Evolutionary conservation across 306 rosid genomes (phyloP).

Genomic region (Rosa lucieae): DNA sequence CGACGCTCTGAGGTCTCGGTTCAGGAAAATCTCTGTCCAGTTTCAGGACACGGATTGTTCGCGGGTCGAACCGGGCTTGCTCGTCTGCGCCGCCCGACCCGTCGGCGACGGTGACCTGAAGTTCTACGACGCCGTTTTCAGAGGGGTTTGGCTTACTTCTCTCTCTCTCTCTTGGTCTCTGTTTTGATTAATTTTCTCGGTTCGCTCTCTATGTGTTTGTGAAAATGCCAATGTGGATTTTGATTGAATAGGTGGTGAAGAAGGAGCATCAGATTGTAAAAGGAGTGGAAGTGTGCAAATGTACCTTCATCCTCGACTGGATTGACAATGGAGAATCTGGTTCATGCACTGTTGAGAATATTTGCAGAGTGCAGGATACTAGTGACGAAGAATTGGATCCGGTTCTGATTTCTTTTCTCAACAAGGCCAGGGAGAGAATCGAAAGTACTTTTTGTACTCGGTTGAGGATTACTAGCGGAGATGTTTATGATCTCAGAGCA

Average conservation of each 20-base stretch:
- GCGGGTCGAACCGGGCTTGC: background rate
- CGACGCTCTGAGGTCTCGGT: background rate
- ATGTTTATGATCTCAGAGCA: background rate
- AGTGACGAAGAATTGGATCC: background rate
- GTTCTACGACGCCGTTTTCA: slow-evolving; percentile 5
- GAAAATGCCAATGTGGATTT: background rate
- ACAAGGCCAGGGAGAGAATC: background rate
- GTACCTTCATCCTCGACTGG: background rate
- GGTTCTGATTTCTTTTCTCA: background rate
- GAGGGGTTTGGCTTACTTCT: background rate
- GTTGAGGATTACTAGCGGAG: background rate
- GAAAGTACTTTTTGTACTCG: background rate
- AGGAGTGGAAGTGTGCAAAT: background rate
- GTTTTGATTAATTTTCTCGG: background rate
- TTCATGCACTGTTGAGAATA: background rate
- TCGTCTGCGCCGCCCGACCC: background rate
- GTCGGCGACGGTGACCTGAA: background rate
- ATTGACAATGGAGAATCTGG: background rate
- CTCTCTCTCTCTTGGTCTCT: background rate
- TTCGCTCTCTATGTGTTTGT: background rate
- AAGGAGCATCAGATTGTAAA: background rate
- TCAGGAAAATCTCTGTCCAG: background rate
- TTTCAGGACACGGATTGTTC: background rate
- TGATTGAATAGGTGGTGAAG: background rate
- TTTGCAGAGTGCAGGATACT: background rate